Evolutionary conservation across 352 stramenopile species (phyloP).

Genomic region (Blastocystis sp.): DNA sequence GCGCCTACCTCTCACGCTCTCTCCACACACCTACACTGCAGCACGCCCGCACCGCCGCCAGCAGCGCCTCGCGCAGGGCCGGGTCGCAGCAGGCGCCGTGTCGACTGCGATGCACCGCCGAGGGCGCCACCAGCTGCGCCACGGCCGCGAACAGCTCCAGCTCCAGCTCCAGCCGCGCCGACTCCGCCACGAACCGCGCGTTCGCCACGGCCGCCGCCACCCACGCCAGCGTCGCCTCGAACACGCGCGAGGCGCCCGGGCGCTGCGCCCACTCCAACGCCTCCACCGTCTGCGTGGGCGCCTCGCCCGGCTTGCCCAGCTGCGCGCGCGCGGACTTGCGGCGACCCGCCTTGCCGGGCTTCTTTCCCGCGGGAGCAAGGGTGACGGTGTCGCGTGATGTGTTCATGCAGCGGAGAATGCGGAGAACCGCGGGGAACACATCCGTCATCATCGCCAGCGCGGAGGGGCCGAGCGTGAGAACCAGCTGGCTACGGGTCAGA

Average conservation of each 20-base stretch:
- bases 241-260: background rate
- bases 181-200: background rate
- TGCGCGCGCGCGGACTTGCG: background rate
- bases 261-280: conserved; percentile 20
- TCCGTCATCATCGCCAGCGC: conserved; percentile 5
- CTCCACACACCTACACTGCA: background rate
- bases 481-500: conserved; percentile 10
- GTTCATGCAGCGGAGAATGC: conserved; percentile 45
- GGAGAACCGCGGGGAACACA: background rate
- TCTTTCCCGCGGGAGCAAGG: background rate
- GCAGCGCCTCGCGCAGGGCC: background rate
- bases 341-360: conserved; percentile 18
- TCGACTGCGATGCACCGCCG: background rate
- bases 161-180: conserved; percentile 2
- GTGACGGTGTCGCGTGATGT: conserved; percentile 40
- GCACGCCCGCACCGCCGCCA: background rate
- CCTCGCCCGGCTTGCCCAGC: background rate
- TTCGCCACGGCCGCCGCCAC: background rate
- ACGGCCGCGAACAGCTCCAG: conserved; percentile 43
- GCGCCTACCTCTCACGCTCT: background rate
- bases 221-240: background rate
- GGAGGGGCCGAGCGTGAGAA: background rate
- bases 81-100: background rate
- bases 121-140: conserved; percentile 2
- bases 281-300: background rate